phyloP scores from a whole-genome alignment of 2,329 filamentous ascomycete species.

The Neonectria hederae region DNA sequence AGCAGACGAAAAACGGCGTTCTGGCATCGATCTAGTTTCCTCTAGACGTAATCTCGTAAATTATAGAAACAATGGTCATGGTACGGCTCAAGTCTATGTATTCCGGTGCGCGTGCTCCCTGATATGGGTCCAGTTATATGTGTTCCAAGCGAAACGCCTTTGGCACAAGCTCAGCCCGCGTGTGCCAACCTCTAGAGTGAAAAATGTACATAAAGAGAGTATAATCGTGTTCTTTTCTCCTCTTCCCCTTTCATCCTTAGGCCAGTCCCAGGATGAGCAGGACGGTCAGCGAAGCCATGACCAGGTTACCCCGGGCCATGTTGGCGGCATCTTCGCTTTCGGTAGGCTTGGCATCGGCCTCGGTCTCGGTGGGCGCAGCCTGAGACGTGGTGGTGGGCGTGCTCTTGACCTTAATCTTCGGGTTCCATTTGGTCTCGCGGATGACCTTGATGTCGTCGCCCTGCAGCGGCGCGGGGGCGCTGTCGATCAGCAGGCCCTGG shows the following conservation, averaged over 20 bases:
- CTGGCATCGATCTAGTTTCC: constrained; percentile 32
- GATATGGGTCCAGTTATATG: constrained; percentile 9
- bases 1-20: constrained; percentile 32
- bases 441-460: constrained; percentile 59
- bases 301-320: constrained; percentile 25
- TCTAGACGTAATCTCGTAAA: constrained; percentile 41
- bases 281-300: constrained; percentile 33
- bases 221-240: constrained; percentile 2
- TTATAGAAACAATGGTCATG: constrained; percentile 37
- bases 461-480: constrained; percentile 56
- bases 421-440: constrained; percentile 41
- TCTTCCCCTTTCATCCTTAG: background rate
- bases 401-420: constrained; percentile 23
- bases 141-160: constrained; percentile 26
- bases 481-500: constrained; percentile 64
- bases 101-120: constrained; percentile 21
- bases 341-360: constrained; percentile 25
- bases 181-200: constrained; percentile 29
- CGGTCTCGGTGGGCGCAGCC: constrained; percentile 18
- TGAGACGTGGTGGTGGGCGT: constrained; percentile 15
- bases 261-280: constrained; percentile 33
- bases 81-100: constrained; percentile 29
- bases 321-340: constrained; percentile 34
- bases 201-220: constrained; percentile 23
- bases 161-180: constrained; percentile 28